Evolutionary conservation across 331 rosid genomes (phyloP), one percentile per base, ranked within the genome.

Genomic region (Telfairia occidentalis): DNA sequence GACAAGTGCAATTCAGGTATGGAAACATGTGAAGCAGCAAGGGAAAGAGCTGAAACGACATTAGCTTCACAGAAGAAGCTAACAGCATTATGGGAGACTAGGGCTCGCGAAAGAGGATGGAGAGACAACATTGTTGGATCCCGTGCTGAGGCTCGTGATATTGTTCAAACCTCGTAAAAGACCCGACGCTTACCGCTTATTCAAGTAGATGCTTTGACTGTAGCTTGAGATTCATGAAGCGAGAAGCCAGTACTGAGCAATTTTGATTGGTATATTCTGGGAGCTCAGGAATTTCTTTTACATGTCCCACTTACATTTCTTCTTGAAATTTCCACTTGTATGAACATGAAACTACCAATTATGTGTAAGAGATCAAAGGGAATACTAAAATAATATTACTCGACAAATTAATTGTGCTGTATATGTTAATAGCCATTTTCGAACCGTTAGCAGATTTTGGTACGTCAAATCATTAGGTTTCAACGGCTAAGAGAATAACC

Each of bases 91-190:
- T 95, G 99, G 99, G 97, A 88, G 83, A 88, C 79, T 21, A 84
- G 99, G 84, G 99, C 99, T 69, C 96, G 89, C 43, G 96, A 92
- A 77, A 90, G 82, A 84, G 99, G 97, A 70, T 95, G 99, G 99
- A 88, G 88, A 80, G 98, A 88, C 79, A 90, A 90, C 54, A 65
- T 73, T 76, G 83, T 86, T 80, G 87, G 79, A 57, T 87, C 96
- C 42, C 82, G 67, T 29, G 55, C 85, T 34, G 87, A 75, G 80
- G 48, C 88, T 21, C 89, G 79, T 48, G 88, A 87, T 50, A 85
- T 81, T 37, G 83, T 87, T 38, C 92, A 88, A 80, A 80, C 82
- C 52, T 74, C 82, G 61, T 91, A 88, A 78, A 79, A 23, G 71
- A 66, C 52, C 13, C 38, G 3, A 60, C 1, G 13, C 29, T 8